Percentiles rank a stretch among this genome's conserved stretches.
These are phyloP conservation scores for Solanum pennellii DNA, from an alignment of 257 asterid species.

Conservation along the genomic window DNA sequence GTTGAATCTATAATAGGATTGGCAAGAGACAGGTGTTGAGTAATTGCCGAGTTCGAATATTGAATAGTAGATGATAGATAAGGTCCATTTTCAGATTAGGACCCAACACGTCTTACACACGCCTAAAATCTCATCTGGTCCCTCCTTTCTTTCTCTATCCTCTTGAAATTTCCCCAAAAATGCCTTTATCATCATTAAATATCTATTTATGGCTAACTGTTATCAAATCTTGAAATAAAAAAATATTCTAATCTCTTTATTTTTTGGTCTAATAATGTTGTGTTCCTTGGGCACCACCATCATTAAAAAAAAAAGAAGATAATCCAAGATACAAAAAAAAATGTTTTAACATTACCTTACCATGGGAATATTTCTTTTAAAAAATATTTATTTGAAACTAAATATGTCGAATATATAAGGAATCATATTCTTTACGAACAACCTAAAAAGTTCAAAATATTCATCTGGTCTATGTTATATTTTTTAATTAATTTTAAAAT, in stretches of 20 bases:
- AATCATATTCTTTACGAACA: neutral
- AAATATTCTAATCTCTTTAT: neutral
- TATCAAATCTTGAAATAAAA: neutral
- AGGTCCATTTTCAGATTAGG: neutral
- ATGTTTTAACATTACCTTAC: neutral
- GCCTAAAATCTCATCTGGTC: neutral
- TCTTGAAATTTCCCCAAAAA: neutral
- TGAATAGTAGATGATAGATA: neutral
- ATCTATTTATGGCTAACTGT: neutral
- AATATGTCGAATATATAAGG: neutral
- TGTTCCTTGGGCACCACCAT: neutral
- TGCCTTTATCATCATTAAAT: neutral
- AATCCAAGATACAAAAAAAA: neutral
- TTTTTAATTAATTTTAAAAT: too few species aligned
- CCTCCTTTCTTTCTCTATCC: neutral
- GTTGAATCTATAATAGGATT: neutral
- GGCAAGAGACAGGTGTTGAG: neutral
- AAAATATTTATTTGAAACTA: neutral
- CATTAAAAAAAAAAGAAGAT: neutral
- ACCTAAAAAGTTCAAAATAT: neutral
- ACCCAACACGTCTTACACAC: neutral
- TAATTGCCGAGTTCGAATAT: neutral
- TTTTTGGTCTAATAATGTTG: neutral
- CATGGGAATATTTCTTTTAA: neutral
- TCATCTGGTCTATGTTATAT: fast-evolving